Percentiles rank a stretch among this genome's conserved stretches.
Evolutionary conservation across 768 basidiomycete species (phyloP).

Genomic region (Suillus discolor): DNA sequence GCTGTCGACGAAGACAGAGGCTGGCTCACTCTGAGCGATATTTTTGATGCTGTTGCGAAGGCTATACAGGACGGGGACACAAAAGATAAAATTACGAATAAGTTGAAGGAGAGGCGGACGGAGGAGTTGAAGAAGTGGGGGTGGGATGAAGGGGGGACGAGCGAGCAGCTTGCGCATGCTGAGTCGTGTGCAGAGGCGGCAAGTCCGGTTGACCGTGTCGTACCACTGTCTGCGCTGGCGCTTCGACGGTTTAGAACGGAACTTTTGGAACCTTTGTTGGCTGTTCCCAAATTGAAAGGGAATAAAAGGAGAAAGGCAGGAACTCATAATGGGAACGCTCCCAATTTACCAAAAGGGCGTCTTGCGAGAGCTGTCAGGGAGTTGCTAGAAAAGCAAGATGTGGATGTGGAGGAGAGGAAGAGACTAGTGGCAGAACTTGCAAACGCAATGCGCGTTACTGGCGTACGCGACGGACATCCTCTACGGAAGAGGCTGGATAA

Average conservation of each 20-base stretch:
- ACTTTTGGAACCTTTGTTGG: conserved; percentile 68
- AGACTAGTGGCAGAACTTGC: conserved; percentile 54
- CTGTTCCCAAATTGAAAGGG: conserved; percentile 63
- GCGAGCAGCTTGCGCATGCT: conserved; percentile 52
- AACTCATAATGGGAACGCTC: conserved; percentile 44
- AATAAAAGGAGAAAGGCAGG: conserved; percentile 51
- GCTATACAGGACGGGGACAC: conserved; percentile 52
- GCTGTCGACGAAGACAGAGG: conserved; percentile 79
- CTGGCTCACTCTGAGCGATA: conserved; percentile 71
- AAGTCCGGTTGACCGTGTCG: conserved; percentile 65
- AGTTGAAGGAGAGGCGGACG: conserved; percentile 56
- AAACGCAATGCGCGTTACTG: conserved; percentile 49
- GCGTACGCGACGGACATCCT: conserved; percentile 65
- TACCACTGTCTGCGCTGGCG: conserved; percentile 65
- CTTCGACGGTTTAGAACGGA: conserved; percentile 73
- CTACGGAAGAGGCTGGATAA: conserved; percentile 70
- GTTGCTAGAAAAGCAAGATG: conserved; percentile 55
- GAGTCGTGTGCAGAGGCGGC: conserved; percentile 78
- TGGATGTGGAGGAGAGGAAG: conserved; percentile 47
- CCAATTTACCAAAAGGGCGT: conserved; percentile 59
- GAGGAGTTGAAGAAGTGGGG: conserved; percentile 78
- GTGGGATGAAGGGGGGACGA: conserved; percentile 51
- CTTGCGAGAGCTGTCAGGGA: conserved; percentile 69
- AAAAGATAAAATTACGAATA: conserved; percentile 61
- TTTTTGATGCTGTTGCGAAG: conserved; percentile 61